These are phyloP conservation scores for Colletotrichum sp. DNA, from an alignment of 2,329 filamentous ascomycete genomes.

Conservation along the genomic window DNA sequence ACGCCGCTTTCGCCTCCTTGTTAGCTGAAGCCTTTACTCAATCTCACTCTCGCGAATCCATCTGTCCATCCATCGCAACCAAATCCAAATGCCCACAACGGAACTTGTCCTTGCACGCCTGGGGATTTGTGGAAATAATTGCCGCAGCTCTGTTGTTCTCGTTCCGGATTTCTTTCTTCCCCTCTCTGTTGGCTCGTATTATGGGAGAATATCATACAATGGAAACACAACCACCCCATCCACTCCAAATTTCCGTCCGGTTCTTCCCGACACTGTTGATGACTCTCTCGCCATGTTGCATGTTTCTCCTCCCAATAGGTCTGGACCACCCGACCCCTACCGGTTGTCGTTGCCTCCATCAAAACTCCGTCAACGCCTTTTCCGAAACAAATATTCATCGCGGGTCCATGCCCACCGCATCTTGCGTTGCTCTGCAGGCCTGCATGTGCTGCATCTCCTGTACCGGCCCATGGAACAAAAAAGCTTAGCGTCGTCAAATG, in stretches of 20 bases:
- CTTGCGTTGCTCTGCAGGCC: neutral
- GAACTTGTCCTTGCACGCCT: slow-evolving; percentile 10
- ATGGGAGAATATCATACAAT: slow-evolving; percentile 2
- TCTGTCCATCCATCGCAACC: neutral
- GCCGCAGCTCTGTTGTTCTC: slow-evolving; percentile 2
- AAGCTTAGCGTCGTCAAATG: slow-evolving; percentile 7
- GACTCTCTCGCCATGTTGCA: neutral
- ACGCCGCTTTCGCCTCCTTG: neutral
- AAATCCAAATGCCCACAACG: slow-evolving; percentile 4
- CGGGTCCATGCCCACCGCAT: neutral
- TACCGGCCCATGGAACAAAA: neutral
- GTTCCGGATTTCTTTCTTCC: neutral
- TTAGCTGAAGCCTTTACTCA: slow-evolving; percentile 15
- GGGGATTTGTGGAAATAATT: neutral
- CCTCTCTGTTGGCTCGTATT: neutral
- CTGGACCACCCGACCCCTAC: neutral
- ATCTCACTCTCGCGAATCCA: neutral
- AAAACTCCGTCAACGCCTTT: neutral
- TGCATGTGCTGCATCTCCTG: slow-evolving; percentile 3
- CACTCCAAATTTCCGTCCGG: neutral
- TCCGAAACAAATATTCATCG: slow-evolving; percentile 2
- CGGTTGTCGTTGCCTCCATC: neutral
- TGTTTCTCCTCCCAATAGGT: neutral
- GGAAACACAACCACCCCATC: neutral
- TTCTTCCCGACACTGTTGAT: slow-evolving; percentile 5